Evolutionary conservation across 192 early-diverging fungal species (phyloP).

Genomic region (Mortierella hygrophila): DNA sequence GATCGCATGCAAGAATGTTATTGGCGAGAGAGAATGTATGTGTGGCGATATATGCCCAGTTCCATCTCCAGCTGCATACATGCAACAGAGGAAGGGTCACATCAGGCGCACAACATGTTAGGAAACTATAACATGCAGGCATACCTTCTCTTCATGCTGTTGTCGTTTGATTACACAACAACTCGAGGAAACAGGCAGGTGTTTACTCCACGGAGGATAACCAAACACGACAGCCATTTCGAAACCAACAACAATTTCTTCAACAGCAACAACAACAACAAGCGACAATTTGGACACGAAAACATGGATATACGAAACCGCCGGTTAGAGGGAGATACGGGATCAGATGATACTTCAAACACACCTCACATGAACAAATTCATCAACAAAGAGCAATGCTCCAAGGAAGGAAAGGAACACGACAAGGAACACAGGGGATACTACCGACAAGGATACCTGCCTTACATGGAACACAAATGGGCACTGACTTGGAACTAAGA

Average conservation of each 20-base stretch:
- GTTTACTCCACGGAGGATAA: background rate
- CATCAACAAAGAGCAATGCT: background rate
- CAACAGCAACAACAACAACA: background rate
- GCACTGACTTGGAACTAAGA: background rate
- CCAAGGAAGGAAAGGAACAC: background rate
- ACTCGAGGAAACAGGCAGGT: background rate
- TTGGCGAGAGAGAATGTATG: background rate
- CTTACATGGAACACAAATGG: too few species aligned
- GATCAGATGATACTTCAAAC: background rate
- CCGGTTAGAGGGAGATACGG: background rate
- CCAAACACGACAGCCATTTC: background rate
- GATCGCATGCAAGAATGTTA: background rate
- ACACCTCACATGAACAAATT: background rate
- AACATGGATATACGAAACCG: background rate
- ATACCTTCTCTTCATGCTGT: background rate
- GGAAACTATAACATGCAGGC: background rate
- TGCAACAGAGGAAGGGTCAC: background rate
- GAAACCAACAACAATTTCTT: background rate
- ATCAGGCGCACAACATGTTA: background rate
- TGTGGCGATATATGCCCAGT: background rate
- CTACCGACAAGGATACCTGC: too few species aligned
- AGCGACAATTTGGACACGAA: background rate
- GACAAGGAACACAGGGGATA: background rate
- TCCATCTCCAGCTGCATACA: background rate
- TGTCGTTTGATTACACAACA: background rate